Base-by-base conservation (phyloP, 306 rosid genomes). In the Lablab purpureus region DNA sequence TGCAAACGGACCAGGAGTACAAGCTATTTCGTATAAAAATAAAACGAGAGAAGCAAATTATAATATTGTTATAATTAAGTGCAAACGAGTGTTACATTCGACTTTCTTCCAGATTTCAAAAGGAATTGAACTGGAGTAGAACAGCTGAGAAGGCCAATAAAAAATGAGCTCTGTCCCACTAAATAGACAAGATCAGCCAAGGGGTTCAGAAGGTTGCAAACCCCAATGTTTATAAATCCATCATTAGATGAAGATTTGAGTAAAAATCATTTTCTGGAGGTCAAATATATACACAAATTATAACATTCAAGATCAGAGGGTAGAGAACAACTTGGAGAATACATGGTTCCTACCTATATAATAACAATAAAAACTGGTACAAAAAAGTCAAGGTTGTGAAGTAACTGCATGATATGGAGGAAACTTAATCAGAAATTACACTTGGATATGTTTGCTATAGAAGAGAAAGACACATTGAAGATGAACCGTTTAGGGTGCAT, bases 301-400 rank as follows among this genome's bases (percentile, higher is more conserved):
- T 25, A 77, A 25, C 22, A 77, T 28, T 54, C 10, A n/a, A 7
- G 37, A 22, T 30, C 0, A 56, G n/a, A 36, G 45, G 25, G 32
- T 4, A 22, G 58, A 54, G 58, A 60, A 71, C 9, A 40, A 23
- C 2, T 49, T 32, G 18, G 27, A 7, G 70, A 40, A 56, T 5
- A 49, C 18, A 41, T 25, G 67, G 70, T 23, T 23, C 27, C 32
- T 15, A 15, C 28, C 52, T 37, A 28, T 66, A 23, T 32, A n/a
- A 59, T 40, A 56, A 25, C 47, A 54, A 68, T 43, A 56, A 27
- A 34, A 41, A 65, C 54, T 63, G 21, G 15, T 18, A 12, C 36
- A 51, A 32, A 64, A 28, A 22, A 64, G 36, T 73, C 59, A 64
- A 64, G 66, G 54, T 18, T 10, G 32, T 50, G 74, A 18, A 47